Conservation (phyloP, 768 basidiomycete species). For the Auriscalpium orientale region DNA sequence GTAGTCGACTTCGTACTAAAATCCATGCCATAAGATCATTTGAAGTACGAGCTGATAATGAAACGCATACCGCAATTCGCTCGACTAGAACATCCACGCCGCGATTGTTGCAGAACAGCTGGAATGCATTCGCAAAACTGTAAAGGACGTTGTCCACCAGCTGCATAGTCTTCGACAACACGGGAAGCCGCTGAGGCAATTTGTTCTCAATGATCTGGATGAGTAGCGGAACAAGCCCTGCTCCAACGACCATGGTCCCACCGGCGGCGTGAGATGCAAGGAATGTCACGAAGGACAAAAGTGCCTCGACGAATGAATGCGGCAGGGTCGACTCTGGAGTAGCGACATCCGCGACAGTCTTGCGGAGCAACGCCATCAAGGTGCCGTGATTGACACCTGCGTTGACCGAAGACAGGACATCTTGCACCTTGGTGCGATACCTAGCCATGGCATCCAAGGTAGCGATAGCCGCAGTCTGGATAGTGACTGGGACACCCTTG, state of each 20-base stretch:
- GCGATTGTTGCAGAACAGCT: constrained; percentile 73
- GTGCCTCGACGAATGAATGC: constrained; percentile 74
- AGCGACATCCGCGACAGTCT: constrained; percentile 67
- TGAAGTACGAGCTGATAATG: not conserved
- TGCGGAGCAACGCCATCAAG: constrained; percentile 81
- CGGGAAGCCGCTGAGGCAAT: constrained; percentile 56
- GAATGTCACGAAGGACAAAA: constrained; percentile 81
- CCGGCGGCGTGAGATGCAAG: constrained; percentile 80
- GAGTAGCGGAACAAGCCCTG: constrained; percentile 82
- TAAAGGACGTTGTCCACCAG: constrained; percentile 90
- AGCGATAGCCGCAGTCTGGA: constrained; percentile 80
- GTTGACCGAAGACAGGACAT: constrained; percentile 85
- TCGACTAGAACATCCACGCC: constrained; percentile 83
- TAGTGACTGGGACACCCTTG: constrained; percentile 53
- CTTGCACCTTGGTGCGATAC: constrained; percentile 75
- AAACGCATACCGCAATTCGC: constrained; percentile 67
- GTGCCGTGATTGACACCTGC: constrained; percentile 96
- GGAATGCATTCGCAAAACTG: constrained; percentile 80
- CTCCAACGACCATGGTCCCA: constrained; percentile 90
- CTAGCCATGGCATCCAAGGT: constrained; percentile 88
- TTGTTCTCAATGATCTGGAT: constrained; percentile 85
- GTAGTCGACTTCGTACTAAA: constrained; percentile 26
- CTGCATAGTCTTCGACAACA: constrained; percentile 86
- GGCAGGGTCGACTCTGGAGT: constrained; percentile 58
- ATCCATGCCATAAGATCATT: constrained; percentile 2